These are phyloP conservation scores for Diaporthe sp. DNA, from an alignment of 2,329 filamentous ascomycete genomes.

Conservation along the genomic window DNA sequence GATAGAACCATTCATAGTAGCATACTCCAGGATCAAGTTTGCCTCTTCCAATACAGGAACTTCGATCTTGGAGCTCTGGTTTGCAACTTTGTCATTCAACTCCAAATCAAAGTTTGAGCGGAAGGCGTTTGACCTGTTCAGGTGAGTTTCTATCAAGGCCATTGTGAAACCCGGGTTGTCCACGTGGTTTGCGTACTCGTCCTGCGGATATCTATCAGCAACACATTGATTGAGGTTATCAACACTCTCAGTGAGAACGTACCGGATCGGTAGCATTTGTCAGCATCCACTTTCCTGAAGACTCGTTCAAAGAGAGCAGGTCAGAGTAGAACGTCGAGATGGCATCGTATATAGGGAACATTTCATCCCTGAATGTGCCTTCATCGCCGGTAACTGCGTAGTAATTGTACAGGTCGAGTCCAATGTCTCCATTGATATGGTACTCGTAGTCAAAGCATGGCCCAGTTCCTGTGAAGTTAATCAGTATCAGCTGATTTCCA, in stretches of 20 bases:
- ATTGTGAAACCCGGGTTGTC: constrained; percentile 80
- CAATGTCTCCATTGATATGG: constrained; percentile 41
- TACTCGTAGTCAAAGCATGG: constrained; percentile 41
- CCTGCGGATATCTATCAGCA: constrained; percentile 50
- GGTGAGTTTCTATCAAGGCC: constrained; percentile 68
- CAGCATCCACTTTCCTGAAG: constrained; percentile 57
- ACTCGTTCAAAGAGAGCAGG: constrained; percentile 71
- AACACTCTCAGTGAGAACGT: constrained; percentile 45
- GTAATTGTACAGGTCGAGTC: constrained; percentile 38
- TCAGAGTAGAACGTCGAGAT: constrained; percentile 74
- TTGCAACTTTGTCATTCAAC: constrained; percentile 55
- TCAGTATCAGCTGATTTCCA: constrained; percentile 39
- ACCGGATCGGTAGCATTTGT: constrained; percentile 81
- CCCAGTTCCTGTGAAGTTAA: constrained; percentile 58
- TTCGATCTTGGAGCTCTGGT: constrained; percentile 23
- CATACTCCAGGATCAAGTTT: constrained; percentile 75
- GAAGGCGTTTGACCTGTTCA: constrained; percentile 70
- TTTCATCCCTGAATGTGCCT: constrained; percentile 47
- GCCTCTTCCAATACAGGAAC: constrained; percentile 27
- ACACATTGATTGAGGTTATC: too few relatives aligned
- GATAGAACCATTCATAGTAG: constrained; percentile 74
- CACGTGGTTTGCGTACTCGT: constrained; percentile 77
- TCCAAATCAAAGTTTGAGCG: constrained; percentile 67
- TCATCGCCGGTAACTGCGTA: constrained; percentile 35
- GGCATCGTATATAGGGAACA: constrained; percentile 75